Evolutionary conservation across 2,329 filamentous ascomycete genomes (phyloP), one percentile per base, ranked within the genome.

Genomic region (Fusarium solani-melongenae): DNA sequence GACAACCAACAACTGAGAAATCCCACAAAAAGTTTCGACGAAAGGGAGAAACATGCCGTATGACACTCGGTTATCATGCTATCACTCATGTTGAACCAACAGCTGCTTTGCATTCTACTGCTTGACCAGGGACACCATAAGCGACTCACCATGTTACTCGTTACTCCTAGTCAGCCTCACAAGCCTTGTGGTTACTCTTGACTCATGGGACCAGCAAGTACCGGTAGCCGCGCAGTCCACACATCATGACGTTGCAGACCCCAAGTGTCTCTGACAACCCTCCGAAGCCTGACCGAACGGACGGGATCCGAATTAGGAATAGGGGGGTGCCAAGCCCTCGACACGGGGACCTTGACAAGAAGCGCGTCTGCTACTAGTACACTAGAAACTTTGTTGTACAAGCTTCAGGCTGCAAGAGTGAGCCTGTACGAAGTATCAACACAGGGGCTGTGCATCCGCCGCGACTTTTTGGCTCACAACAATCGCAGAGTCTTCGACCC

Each of bases 251-350:
- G 33, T 62, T 57, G 29, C 66, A 44, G 31, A 70, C 39, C 31
- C 57, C 33, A 22, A 38, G 33, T 31, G 7, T 38, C 33, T 53
- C 44, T 38, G 34, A 22, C 41, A 36, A 49, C 29, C 24, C 41
- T 38, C 59, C 41, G 41, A 55, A 33, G 44, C 29, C 36, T 63
- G 53, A n/a, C 68, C 41, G 64, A 61, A 38, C 46, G 36, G 62
- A 64, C 49, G 27, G 56, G 55, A 33, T 58, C 51, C 71, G 34
- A 22, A 58, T 62, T 70, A 59, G 49, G 62, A 63, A 74, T 71
- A 71, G 66, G 69, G 72, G 64, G 17, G 10, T 64, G 60, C 70
- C 69, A 72, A 68, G 67, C 61, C 63, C 46, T 61, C 63, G 33
- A 62, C 44, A 64, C 31, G 57, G 44, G 39, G 24, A 38, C 41